Evolutionary conservation across 208 protist species (phyloP).

Genomic region (Wallacemonas rigidus): DNA sequence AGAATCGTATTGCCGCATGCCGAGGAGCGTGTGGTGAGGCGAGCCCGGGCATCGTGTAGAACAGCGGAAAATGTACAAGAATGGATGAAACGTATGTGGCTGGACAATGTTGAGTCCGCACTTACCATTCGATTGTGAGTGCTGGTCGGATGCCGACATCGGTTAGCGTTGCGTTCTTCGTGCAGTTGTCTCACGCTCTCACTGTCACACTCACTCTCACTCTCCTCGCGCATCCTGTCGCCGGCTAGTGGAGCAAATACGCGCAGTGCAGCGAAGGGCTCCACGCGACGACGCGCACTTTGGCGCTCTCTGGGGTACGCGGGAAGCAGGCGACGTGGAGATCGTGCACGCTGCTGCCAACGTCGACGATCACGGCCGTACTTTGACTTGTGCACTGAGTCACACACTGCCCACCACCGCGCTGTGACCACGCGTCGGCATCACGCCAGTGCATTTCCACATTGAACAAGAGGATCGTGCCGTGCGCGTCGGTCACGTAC

Average conservation of each 20-base stretch:
- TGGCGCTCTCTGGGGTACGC: not conserved
- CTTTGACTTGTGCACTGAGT: conserved; percentile 48
- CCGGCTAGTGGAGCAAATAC: conserved; percentile 48
- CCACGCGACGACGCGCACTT: conserved; percentile 40
- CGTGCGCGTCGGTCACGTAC: conserved; percentile 60
- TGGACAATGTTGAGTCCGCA: too few species aligned
- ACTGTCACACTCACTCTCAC: too few species aligned
- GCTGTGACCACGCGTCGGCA: conserved; percentile 27
- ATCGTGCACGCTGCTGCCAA: conserved; percentile 55
- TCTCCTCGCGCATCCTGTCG: not conserved
- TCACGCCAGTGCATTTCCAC: conserved; percentile 73
- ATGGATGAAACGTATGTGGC: too few species aligned
- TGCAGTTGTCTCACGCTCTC: too few species aligned
- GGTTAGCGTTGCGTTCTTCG: too few species aligned
- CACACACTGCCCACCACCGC: conserved; percentile 33
- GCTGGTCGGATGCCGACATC: too few species aligned
- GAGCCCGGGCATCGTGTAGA: too few species aligned
- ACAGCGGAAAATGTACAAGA: too few species aligned
- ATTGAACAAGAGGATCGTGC: conserved; percentile 71
- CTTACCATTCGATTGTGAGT: too few species aligned
- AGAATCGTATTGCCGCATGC: too few species aligned
- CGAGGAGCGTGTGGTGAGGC: too few species aligned
- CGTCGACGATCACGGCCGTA: conserved; percentile 48
- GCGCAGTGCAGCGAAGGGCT: conserved; percentile 47
- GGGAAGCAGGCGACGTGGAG: conserved; percentile 36